phyloP scores from a whole-genome alignment of 164 flowering plant genomes.

The Vitis labrusca region DNA sequence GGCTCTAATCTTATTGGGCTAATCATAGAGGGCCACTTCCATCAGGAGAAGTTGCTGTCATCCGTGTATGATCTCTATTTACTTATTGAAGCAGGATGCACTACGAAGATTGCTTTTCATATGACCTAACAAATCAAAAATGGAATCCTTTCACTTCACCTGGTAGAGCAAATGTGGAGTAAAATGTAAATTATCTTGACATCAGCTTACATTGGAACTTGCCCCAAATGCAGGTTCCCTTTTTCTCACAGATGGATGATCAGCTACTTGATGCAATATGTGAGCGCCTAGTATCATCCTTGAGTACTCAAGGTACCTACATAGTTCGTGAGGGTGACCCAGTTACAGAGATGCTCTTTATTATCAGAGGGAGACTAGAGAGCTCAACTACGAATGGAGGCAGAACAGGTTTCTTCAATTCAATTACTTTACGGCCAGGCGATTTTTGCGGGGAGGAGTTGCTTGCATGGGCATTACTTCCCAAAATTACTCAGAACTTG shows the following conservation, averaged over 20 bases:
- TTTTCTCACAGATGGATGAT: slow-evolving; percentile 69
- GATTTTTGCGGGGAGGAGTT: slow-evolving; percentile 76
- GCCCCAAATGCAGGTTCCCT: slow-evolving; percentile 49
- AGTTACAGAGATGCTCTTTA: slow-evolving; percentile 65
- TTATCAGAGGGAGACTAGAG: slow-evolving; percentile 56
- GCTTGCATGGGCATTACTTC: slow-evolving; percentile 68
- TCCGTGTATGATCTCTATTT: no score
- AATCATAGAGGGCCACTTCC: no score
- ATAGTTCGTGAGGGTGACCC: slow-evolving; percentile 75
- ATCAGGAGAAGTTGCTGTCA: no score
- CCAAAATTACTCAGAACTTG: slow-evolving; percentile 42
- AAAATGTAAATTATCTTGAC: no score
- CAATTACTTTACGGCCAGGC: slow-evolving; percentile 54
- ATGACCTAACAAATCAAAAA: no score
- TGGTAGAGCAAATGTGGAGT: no score
- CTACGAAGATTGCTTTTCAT: no score
- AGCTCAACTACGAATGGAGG: slow-evolving; percentile 75
- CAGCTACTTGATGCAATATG: slow-evolving; percentile 70
- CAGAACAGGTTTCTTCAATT: slow-evolving; percentile 63
- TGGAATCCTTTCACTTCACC: no score
- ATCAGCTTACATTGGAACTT: background rate
- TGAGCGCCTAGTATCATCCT: slow-evolving; percentile 57
- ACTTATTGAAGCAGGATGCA: no score
- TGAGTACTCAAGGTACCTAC: slow-evolving; percentile 57
- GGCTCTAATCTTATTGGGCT: no score